Conservation (phyloP, 768 basidiomycete species). For the Hortiboletus campestris region DNA sequence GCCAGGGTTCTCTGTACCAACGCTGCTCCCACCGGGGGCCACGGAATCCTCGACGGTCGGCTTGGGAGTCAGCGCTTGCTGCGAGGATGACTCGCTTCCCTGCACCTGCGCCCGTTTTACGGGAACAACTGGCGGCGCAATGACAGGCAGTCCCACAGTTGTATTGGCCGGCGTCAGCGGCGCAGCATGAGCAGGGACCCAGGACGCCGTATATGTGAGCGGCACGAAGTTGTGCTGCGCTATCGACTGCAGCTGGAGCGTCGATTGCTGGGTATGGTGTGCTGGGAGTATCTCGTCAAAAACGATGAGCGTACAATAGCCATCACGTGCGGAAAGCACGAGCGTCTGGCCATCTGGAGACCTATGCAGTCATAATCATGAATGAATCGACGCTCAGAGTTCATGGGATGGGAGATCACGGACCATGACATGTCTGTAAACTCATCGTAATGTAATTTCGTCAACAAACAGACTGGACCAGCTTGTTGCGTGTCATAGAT, state of each 20-base stretch:
- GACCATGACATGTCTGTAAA: constrained; percentile 97
- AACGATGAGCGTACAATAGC: constrained; percentile 92
- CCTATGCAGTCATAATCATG: constrained; percentile 47
- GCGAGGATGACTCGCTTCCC: constrained; percentile 7
- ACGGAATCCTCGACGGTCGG: constrained; percentile 26
- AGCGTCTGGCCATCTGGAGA: constrained; percentile 94
- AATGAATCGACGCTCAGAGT: constrained; percentile 1
- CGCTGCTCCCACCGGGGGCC: constrained; percentile 11
- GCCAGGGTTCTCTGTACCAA: constrained; percentile 3
- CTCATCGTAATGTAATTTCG: constrained; percentile 94
- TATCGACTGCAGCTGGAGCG: constrained; percentile 86
- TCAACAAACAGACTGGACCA: constrained; percentile 85
- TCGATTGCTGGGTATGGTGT: constrained; percentile 87
- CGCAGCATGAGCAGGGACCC: constrained; percentile 8
- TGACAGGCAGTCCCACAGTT: constrained; percentile 36
- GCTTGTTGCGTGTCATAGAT: constrained; percentile 98
- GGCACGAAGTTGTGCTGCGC: constrained; percentile 81
- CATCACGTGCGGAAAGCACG: constrained; percentile 89
- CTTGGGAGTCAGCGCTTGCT: constrained; percentile 29
- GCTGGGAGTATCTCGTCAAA: constrained; percentile 93
- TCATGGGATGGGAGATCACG: constrained; percentile 29
- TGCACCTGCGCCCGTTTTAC: constrained; percentile 39
- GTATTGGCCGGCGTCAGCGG: constrained; percentile 28
- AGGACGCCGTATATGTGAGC: constrained; percentile 37
- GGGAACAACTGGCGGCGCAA: constrained; percentile 31